phyloP scores from a whole-genome alignment of 495 filamentous ascomycete genomes.

The Xylaria bambusicola region DNA sequence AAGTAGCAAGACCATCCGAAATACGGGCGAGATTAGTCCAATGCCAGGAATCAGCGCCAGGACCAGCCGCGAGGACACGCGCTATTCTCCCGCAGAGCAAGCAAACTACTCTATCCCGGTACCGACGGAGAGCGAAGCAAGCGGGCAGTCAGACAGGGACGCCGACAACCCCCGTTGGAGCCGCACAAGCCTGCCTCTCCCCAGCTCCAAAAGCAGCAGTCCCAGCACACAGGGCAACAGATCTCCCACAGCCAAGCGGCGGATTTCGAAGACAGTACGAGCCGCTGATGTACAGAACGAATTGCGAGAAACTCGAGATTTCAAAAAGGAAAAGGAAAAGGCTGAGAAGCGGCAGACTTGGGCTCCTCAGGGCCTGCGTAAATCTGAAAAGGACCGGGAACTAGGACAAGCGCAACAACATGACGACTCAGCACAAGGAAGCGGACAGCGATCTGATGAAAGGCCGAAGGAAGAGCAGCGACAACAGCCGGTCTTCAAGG shows the following conservation, averaged over 20 bases:
- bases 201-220: not conserved
- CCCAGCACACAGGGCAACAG: not conserved
- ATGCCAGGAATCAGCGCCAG: no score
- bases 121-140: not conserved
- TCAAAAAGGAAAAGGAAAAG: no score
- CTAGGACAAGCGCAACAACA: not conserved
- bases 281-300: no score
- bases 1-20: no score
- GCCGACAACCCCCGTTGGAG: slow-evolving; percentile 1
- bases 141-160: not conserved
- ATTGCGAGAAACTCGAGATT: no score
- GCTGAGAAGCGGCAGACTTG: not conserved
- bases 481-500: not conserved
- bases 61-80: not conserved
- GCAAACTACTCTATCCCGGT: not conserved
- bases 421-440: not conserved
- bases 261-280: not conserved
- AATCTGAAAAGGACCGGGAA: no score
- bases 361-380: no score
- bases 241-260: not conserved
- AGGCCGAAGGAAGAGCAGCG: not conserved
- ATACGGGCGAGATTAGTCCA: not conserved
- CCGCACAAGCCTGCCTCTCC: not conserved
- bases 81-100: not conserved
- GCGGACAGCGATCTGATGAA: not conserved